Percentiles rank a stretch among this genome's conserved stretches.
Evolutionary conservation across 2,329 filamentous ascomycete species (phyloP).

Genomic region (Cadophora gregata): DNA sequence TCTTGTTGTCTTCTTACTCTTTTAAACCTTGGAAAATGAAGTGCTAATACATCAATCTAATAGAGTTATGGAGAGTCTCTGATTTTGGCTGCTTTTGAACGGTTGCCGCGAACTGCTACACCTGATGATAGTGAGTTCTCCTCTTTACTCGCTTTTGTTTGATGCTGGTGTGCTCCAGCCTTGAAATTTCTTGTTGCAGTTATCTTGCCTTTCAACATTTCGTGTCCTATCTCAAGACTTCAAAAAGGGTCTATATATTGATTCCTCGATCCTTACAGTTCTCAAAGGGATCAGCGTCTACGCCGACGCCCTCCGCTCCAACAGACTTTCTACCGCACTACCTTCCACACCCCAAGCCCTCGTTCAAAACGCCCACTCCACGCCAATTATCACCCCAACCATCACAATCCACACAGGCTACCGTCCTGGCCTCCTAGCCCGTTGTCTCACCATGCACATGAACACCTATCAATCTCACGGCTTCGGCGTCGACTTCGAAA

Average conservation of each 20-base stretch:
- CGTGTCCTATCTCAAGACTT: no score
- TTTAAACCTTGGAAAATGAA: background rate
- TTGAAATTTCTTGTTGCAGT: no score
- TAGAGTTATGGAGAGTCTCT: conserved; percentile 27
- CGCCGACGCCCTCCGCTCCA: conserved; percentile 8
- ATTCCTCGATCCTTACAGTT: background rate
- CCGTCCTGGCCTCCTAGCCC: conserved; percentile 40
- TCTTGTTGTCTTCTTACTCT: background rate
- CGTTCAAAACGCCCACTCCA: background rate
- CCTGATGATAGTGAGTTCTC: conserved; percentile 11
- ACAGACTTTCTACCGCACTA: background rate
- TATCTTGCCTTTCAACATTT: no score
- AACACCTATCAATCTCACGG: conserved; percentile 34
- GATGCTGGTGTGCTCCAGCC: no score
- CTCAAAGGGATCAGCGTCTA: conserved; percentile 17
- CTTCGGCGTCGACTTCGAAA: conserved; percentile 34
- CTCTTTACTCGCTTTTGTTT: background rate
- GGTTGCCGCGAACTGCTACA: conserved; percentile 17
- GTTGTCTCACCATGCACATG: conserved; percentile 43
- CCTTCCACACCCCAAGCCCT: background rate
- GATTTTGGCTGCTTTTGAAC: conserved; percentile 32
- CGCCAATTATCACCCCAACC: background rate
- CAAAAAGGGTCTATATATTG: background rate
- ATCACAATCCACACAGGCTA: conserved; percentile 41
- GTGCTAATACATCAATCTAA: background rate